Percentiles rank a stretch among this genome's conserved stretches.
Conservation (phyloP, 2,329 filamentous ascomycete species). For the Aspergillus viridinutans region DNA sequence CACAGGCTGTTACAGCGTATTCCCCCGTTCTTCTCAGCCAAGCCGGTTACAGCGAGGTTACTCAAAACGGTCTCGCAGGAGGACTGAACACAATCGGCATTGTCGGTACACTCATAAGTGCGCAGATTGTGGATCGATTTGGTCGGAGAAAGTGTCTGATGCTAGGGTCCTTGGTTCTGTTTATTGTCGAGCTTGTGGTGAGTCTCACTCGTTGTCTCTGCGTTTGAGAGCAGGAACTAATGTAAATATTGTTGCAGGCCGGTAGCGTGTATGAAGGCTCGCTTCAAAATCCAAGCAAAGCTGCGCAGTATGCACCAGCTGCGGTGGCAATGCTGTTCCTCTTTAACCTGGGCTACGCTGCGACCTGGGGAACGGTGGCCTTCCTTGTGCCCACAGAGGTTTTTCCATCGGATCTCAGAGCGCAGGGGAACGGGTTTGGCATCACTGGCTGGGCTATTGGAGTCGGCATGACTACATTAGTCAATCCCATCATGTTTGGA, state of each 20-base stretch:
- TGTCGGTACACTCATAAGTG: slow-evolving; percentile 48
- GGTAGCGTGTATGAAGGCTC: slow-evolving; percentile 44
- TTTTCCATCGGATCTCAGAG: slow-evolving; percentile 53
- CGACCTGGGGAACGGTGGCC: slow-evolving; percentile 50
- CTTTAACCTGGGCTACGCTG: slow-evolving; percentile 39
- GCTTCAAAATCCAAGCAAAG: slow-evolving; percentile 31
- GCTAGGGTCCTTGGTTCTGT: slow-evolving; percentile 36
- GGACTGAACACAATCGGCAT: slow-evolving; percentile 52
- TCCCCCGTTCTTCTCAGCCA: slow-evolving; percentile 26
- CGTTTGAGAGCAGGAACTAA: background rate
- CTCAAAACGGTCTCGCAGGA: slow-evolving; percentile 47
- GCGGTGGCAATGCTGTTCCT: slow-evolving; percentile 49
- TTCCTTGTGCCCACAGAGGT: slow-evolving; percentile 54
- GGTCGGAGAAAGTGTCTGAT: slow-evolving; percentile 44
- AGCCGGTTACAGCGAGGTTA: slow-evolving; percentile 35
- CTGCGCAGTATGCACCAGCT: slow-evolving; percentile 40
- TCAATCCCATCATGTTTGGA: slow-evolving; percentile 51
- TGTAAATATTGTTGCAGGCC: slow-evolving; percentile 19
- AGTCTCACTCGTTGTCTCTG: background rate
- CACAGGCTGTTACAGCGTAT: slow-evolving; percentile 36
- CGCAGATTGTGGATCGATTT: slow-evolving; percentile 49
- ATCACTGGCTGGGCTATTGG: slow-evolving; percentile 59
- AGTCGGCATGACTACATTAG: slow-evolving; percentile 51
- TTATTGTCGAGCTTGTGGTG: slow-evolving; percentile 42
- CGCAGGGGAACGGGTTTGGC: slow-evolving; percentile 57